Conservation (phyloP, 148 eudicot genomes). For the Rhododendron molle region DNA sequence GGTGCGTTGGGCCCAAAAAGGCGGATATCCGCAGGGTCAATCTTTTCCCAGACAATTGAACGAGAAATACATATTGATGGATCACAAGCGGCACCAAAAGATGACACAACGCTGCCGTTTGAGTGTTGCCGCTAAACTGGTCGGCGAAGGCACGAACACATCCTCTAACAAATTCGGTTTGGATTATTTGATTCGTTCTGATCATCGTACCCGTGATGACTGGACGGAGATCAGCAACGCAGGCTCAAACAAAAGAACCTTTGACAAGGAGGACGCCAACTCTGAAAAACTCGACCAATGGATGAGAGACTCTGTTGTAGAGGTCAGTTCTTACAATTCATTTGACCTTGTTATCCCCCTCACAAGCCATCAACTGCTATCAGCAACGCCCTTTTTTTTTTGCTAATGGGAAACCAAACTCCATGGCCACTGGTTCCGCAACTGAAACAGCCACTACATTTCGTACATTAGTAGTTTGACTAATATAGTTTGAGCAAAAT, state of each 20-base stretch:
- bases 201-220: background rate
- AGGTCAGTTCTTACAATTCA: constrained; percentile 19
- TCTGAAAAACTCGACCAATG: constrained; percentile 26
- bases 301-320: constrained; percentile 24
- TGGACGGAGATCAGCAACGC: background rate
- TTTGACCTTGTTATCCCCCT: background rate
- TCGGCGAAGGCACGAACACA: background rate
- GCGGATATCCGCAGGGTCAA: background rate
- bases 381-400: background rate
- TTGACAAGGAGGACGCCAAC: constrained; percentile 5
- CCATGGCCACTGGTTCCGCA: background rate
- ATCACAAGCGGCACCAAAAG: background rate
- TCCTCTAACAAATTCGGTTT: background rate
- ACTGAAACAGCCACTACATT: background rate
- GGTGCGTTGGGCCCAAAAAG: background rate
- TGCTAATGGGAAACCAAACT: background rate
- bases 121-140: background rate
- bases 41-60: background rate
- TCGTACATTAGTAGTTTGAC: background rate
- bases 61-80: background rate
- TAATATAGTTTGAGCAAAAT: background rate
- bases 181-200: background rate
- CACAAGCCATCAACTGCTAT: background rate
- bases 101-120: background rate
- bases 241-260: background rate